Evolutionary conservation across 208 protist genomes (phyloP), one percentile per base, ranked within the genome.

Genomic region (Plasmodiophora brassicae): DNA sequence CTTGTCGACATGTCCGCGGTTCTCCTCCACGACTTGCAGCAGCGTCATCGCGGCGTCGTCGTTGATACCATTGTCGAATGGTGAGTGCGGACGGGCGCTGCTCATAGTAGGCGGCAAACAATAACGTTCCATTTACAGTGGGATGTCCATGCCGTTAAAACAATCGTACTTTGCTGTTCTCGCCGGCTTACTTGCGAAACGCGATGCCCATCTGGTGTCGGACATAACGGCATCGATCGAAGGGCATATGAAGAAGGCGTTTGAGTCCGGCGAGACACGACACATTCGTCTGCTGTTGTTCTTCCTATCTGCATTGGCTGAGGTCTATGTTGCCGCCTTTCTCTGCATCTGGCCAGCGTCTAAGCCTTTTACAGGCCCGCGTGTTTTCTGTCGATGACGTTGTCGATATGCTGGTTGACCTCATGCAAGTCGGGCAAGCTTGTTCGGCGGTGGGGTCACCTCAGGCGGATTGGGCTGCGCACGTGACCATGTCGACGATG

Each of bases 101-200:
- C 41, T 38, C 20, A 32, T 32, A 8, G 20, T 5, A 36, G 32
- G 20, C n/a, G 5, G n/a, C 5, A 38, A 78, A 5, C n/a, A n/a
- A n/a, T n/a, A n/a, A n/a, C n/a, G n/a, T n/a, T n/a, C 32, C 5
- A 44, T 78, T 32, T 78, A 5, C 65, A 78, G 65, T 32, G 65
- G 65, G 32, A 78, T 78, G 10, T 5, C 65, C 5, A 78, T 78
- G 65, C 65, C 65, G 5, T 78, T 78, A 32, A 78, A 78, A 78
- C 65, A 78, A 38, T 44, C n/a, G n/a, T 78, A 44, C n/a, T 78
- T 44, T 78, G 65, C 65, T 44, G 5, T 8, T 36, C n/a, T 78
- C 10, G 41, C 41, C 65, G 65, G 14, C 20, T 38, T 78, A 36
- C n/a, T 78, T n/a, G 5, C 65, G n/a, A 78, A 78, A 36, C 32